Evolutionary conservation across 83 land plant species (phyloP).

Genomic region (Thuja plicata): DNA sequence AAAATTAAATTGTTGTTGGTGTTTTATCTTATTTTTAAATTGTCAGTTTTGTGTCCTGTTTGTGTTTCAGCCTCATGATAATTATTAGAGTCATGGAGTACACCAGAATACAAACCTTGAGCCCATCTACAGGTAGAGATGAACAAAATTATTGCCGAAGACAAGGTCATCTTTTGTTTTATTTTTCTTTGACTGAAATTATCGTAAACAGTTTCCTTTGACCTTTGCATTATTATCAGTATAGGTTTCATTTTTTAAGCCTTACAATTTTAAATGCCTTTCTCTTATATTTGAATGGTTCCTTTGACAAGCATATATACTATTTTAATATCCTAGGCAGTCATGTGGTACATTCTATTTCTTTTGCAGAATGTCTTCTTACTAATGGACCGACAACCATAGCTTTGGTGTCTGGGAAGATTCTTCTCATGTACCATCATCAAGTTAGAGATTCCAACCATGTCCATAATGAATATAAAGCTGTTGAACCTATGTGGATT

Average conservation of each 20-base stretch:
- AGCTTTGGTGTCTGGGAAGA: constrained; percentile 1
- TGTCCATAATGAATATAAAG: neutral
- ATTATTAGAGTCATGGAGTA: neutral
- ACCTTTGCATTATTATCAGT: neutral
- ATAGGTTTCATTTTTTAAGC: neutral
- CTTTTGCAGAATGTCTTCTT: constrained; percentile 11
- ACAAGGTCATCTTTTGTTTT: neutral
- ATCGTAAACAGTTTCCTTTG: neutral
- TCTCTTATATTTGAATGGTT: neutral
- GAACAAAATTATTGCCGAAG: neutral
- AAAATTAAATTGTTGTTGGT: neutral
- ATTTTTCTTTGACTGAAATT: neutral
- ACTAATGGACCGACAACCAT: constrained; percentile 11
- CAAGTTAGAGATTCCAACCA: constrained; percentile 3
- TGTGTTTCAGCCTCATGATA: neutral
- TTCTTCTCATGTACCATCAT: constrained; percentile 5
- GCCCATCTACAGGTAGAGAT: neutral
- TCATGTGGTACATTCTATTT: neutral
- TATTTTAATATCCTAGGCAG: neutral
- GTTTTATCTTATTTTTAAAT: neutral
- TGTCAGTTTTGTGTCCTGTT: neutral
- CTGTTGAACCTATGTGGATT: neutral
- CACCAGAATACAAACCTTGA: neutral
- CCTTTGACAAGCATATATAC: neutral
- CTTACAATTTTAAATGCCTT: neutral